Base-by-base conservation (phyloP, 1,139 yeast species). In the Tardiomyces depauwii region DNA sequence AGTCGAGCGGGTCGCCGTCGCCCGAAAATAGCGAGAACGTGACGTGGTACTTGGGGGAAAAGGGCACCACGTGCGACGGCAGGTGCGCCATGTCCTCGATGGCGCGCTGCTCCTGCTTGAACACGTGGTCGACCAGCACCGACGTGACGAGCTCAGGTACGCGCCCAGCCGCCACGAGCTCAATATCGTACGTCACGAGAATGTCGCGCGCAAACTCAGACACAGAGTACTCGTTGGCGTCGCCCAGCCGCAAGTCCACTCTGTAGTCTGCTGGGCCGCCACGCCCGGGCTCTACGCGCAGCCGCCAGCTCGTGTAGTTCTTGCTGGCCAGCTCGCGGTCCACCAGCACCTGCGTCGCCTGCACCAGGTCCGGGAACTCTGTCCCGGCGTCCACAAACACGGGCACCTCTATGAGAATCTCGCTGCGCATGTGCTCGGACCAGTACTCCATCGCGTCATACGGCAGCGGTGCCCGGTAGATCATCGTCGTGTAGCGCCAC, bases 391-490 rank as follows among this genome's bases (percentile, higher is more conserved):
- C 57, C 33, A 82, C 51, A 53, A 73, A 76, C 1, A 85, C 76
- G 0, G 86, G 88, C n/a, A 82, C 69, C 14, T 63, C 63, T 49
- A 78, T 66, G 36, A 62, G 55, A 9, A 80, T 50, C n/a, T 66
- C 63, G 11, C 62, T 45, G 32, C 62, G 52, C 36, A 73, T 63
- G 43, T 65, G 54, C n/a, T 56, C 52, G 39, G 71, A 68, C 47
- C 73, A 64, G 7, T 61, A 54, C 45, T 70, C 63, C 49, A 86
- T 77, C 48, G 73, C 72, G 7, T 68, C 70, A 11, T 71, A 63
- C 4, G 94, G 94, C 44, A 88, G 68, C 25, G 78, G 77, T 0
- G 95, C 93, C 50, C 95, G 71, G 56, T 83, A 77, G 10, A 86
- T 78, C 18, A 80, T 72, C 3, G 96, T 85, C 36, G 95, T 77